Conservation (phyloP, 495 filamentous ascomycete genomes). For the Physcia stellaris region DNA sequence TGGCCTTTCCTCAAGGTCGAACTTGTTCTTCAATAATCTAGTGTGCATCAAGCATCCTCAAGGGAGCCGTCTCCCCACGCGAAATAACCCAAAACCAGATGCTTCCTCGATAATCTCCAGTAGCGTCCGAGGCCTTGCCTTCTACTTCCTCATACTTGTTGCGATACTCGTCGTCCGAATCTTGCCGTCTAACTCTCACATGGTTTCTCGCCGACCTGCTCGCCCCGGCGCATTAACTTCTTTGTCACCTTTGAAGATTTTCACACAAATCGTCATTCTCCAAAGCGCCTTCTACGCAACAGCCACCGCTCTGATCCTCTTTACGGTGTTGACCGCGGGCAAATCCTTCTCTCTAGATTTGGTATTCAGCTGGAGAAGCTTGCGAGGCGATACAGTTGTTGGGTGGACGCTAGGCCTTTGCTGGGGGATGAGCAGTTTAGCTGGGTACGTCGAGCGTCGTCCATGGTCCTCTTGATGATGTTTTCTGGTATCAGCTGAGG, state of each 20-base stretch:
- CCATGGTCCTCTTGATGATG: too few species aligned
- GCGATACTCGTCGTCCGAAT: too few species aligned
- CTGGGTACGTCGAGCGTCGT: slow-evolving; percentile 47
- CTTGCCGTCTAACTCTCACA: slow-evolving; percentile 55
- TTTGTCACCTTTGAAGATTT: slow-evolving; percentile 71
- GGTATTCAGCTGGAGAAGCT: slow-evolving; percentile 64
- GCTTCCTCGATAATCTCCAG: too few species aligned
- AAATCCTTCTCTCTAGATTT: slow-evolving; percentile 53
- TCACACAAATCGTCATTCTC: slow-evolving; percentile 75
- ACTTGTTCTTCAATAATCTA: too few species aligned
- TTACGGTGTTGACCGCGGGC: slow-evolving; percentile 77
- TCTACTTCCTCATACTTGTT: background rate
- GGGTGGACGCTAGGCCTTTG: slow-evolving; percentile 86
- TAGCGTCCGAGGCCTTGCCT: too few species aligned
- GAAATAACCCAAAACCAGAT: too few species aligned
- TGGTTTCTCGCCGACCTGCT: slow-evolving; percentile 63
- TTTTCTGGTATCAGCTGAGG: too few species aligned
- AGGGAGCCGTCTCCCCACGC: too few species aligned
- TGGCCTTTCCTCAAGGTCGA: too few species aligned
- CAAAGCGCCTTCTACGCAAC: slow-evolving; percentile 71
- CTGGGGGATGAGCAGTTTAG: slow-evolving; percentile 67
- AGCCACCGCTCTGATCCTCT: slow-evolving; percentile 66
- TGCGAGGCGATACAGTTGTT: slow-evolving; percentile 79
- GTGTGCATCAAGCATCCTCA: too few species aligned
- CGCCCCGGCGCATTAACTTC: slow-evolving; percentile 68